phyloP scores from a whole-genome alignment of 305 asterid genomes.

The Salvia sclarea region DNA sequence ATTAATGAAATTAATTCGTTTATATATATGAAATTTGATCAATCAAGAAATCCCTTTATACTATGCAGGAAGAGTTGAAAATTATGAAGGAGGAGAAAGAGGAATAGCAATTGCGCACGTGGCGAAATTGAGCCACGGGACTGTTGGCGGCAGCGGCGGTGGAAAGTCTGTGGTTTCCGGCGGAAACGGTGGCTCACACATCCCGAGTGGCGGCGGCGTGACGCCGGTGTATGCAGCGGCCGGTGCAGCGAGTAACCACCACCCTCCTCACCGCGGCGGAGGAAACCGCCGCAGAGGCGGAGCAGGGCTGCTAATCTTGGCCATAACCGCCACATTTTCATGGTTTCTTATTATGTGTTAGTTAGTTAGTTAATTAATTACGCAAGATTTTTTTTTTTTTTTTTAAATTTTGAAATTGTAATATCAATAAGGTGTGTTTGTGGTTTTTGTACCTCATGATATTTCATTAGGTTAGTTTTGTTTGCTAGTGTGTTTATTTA shows the following conservation, averaged over 20 bases:
- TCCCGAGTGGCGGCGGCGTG: slow-evolving; percentile 24
- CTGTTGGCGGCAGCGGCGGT: background rate
- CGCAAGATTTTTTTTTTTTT: background rate
- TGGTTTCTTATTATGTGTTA: slow-evolving; percentile 15
- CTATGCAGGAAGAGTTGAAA: slow-evolving; percentile 12
- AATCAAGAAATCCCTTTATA: background rate
- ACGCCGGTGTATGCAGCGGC: slow-evolving; percentile 31
- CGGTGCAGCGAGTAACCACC: slow-evolving; percentile 35
- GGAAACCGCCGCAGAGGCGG: slow-evolving; percentile 7
- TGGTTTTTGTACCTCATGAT: background rate
- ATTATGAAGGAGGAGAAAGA: background rate
- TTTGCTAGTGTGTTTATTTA: background rate
- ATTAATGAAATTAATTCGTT: background rate
- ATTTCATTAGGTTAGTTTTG: background rate
- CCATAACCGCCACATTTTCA: slow-evolving; percentile 6
- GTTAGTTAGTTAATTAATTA: background rate
- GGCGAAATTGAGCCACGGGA: slow-evolving; percentile 20
- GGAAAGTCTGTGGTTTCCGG: slow-evolving; percentile 1
- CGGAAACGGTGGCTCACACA: slow-evolving; percentile 21
- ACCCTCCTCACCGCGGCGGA: slow-evolving; percentile 26
- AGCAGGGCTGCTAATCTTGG: background rate
- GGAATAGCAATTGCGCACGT: background rate
- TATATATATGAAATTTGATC: background rate
- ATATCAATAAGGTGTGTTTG: background rate
- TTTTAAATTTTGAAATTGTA: background rate